phyloP scores from a whole-genome alignment of 805 yeast species.

The Lachancea lanzarotensis region DNA sequence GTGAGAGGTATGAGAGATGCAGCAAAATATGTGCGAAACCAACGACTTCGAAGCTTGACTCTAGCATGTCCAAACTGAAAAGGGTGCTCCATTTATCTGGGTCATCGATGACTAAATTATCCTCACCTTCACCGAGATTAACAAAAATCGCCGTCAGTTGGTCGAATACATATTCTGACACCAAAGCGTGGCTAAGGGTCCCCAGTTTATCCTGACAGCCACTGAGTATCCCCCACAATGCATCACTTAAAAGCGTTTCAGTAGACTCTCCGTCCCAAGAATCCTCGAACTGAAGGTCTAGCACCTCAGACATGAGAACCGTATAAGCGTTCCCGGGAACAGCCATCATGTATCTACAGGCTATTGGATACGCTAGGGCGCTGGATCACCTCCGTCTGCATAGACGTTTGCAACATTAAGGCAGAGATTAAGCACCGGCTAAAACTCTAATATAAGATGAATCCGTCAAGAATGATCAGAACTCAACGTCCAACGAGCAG shows the following conservation, averaged over 20 bases:
- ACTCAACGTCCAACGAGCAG: not conserved
- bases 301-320: not conserved
- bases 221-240: not conserved
- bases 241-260: not conserved
- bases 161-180: constrained; percentile 18
- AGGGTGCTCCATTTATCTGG: constrained; percentile 13
- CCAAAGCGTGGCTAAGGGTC: not conserved
- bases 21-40: constrained; percentile 21
- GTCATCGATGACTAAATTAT: constrained; percentile 15
- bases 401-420: not conserved
- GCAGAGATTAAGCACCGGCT: not conserved
- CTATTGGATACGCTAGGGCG: not conserved
- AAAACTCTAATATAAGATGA: not conserved
- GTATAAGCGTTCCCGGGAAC: not conserved
- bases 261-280: not conserved
- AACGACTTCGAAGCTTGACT: constrained; percentile 6
- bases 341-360: not conserved
- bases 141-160: constrained; percentile 15
- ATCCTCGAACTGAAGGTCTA: constrained; percentile 1
- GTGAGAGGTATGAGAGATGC: constrained; percentile 17
- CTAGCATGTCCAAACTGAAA: not conserved
- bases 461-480: constrained; percentile 1
- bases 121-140: constrained; percentile 13
- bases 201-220: not conserved
- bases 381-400: not conserved